Evolutionary conservation across 257 asterid genomes (phyloP), one percentile per base, ranked within the genome.

Genomic region (Solanum infundibuliforme): DNA sequence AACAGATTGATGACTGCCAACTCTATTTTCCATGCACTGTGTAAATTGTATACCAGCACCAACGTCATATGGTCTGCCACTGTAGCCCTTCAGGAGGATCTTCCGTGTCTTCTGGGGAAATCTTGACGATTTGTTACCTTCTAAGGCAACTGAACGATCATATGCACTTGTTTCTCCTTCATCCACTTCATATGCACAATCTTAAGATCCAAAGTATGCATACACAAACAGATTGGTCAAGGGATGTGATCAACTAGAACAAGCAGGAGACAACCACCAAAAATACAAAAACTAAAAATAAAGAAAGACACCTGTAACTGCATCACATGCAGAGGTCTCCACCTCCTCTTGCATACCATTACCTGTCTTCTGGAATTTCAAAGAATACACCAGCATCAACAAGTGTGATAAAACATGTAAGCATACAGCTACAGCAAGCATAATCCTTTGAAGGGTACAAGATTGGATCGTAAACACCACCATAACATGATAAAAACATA

Each of bases 101-200:
- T 92, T 97, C 89, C 91, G 94, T 90, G 94, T 95, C 93, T 90
- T 94, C 88, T 93, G 98, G 88, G 92, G 92, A 90, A 90, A 92
- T 92, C 94, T 92, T 52, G 93, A 91, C 32, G 98, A 88, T 77
- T 91, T 93, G 92, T 89, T 86, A 84, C 91, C 90, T 83, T 92
- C 98, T 86, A 92, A 92, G 87, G 94, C 89, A 90, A 87, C 89
- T 87, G 95, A 82, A 83, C 89, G 87, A 89, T 91, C 91, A 89
- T 92, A 95, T 65, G 93, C 88, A 89, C 92, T 92, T 87, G 98
- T 93, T 90, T 96, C 99, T 75, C 98, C 98, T 88, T 94, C 98
- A 88, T 94, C 96, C 87, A 93, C 97, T 66, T 93, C 94, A 89
- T 91, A 94, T 32, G 65, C 91, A 93, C 91, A 88, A 89, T 92